A percentile compares a stretch with the other conserved stretches of the same genome.
phyloP scores from a whole-genome alignment of 2,329 filamentous ascomycete genomes.

The Septoria linicola region DNA sequence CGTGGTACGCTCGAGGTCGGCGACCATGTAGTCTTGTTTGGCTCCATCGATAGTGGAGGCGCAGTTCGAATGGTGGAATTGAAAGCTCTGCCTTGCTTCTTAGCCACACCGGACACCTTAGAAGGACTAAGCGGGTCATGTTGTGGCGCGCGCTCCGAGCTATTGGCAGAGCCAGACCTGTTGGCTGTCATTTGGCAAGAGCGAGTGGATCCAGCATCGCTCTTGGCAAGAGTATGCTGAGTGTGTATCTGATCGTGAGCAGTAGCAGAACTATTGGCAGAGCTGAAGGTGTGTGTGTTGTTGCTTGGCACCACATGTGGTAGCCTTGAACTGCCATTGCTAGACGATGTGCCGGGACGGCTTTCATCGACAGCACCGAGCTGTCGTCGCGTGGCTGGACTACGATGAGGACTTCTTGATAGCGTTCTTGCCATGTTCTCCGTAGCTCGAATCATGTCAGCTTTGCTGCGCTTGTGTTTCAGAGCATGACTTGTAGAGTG shows the following conservation, averaged over 20 bases:
- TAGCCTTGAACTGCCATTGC: slow-evolving; percentile 3
- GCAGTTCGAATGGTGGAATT: neutral
- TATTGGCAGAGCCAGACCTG: neutral
- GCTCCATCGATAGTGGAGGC: slow-evolving; percentile 10
- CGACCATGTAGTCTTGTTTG: slow-evolving; percentile 11
- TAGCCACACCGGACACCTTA: slow-evolving; percentile 2
- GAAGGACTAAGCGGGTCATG: slow-evolving; percentile 3
- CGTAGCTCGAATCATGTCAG: slow-evolving; percentile 9
- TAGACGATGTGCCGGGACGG: slow-evolving; percentile 9
- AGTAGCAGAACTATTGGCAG: neutral
- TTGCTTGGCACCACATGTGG: neutral
- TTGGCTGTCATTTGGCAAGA: neutral
- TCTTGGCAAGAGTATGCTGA: too few relatives aligned
- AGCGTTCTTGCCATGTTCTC: slow-evolving; percentile 12
- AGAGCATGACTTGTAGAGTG: slow-evolving; percentile 6
- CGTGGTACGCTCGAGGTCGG: slow-evolving; percentile 3
- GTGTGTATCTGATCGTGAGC: neutral
- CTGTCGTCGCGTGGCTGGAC: slow-evolving; percentile 2
- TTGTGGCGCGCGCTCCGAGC: neutral
- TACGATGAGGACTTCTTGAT: slow-evolving; percentile 12
- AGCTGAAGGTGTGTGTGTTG: neutral
- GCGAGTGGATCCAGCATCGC: neutral
- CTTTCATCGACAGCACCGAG: neutral
- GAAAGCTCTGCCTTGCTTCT: slow-evolving; percentile 10
- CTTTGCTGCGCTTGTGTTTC: slow-evolving; percentile 11